Percentiles rank a stretch among this genome's conserved stretches.
These are phyloP conservation scores for Diaporthe aspalathi DNA, from an alignment of 2,329 filamentous ascomycete genomes.

Conservation along the genomic window DNA sequence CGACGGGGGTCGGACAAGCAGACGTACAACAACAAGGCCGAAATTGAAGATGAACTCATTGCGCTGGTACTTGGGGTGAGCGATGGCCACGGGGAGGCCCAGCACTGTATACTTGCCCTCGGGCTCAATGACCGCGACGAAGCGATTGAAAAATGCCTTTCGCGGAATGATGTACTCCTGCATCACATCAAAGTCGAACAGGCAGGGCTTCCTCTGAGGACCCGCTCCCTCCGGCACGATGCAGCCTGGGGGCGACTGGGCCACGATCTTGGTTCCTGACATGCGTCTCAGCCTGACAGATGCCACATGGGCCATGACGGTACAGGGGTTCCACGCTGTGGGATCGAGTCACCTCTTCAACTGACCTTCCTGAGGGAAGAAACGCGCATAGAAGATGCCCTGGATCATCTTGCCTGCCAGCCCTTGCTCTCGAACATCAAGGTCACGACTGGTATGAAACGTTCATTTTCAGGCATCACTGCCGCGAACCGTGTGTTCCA, in stretches of 20 bases:
- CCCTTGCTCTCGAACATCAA: conserved; percentile 30
- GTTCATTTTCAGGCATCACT: background rate
- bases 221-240: conserved; percentile 61
- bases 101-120: conserved; percentile 80
- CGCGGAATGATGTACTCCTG: conserved; percentile 94
- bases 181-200: conserved; percentile 87
- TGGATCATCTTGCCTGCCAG: conserved; percentile 66
- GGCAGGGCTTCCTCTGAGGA: conserved; percentile 60
- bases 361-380: conserved; percentile 73
- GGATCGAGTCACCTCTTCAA: background rate
- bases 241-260: conserved; percentile 71
- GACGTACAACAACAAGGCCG: conserved; percentile 74
- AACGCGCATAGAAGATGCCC: conserved; percentile 77
- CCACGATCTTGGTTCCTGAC: conserved; percentile 70
- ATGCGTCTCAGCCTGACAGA: conserved; percentile 38
- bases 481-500: background rate
- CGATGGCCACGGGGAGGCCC: conserved; percentile 89
- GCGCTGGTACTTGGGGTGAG: conserved; percentile 82
- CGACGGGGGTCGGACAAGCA: conserved; percentile 60
- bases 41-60: conserved; percentile 99
- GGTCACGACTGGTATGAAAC: background rate
- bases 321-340: background rate
- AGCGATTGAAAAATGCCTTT: conserved; percentile 93
- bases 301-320: background rate
- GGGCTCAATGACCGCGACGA: conserved; percentile 81